Evolutionary conservation across 257 asterid genomes (phyloP).

Genomic region (Solanum bulbocastanum): DNA sequence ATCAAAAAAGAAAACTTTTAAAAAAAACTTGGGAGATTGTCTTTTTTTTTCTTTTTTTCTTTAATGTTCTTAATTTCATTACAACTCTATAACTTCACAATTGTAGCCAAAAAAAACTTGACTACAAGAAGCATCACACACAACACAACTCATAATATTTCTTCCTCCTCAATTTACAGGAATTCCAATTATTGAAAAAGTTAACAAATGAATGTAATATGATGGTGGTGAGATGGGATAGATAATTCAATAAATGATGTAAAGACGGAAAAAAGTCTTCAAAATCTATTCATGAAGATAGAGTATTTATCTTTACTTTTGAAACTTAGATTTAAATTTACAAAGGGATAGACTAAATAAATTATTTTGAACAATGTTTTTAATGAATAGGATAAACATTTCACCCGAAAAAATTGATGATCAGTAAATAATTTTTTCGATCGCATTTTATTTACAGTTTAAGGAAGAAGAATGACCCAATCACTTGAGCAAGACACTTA

Average conservation of each 20-base stretch:
- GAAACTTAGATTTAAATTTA: background rate
- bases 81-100: background rate
- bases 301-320: background rate
- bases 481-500: background rate
- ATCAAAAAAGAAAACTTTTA: background rate
- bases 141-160: background rate
- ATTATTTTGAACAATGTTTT: background rate
- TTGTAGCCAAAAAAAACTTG: background rate
- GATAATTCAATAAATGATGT: background rate
- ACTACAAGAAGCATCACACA: background rate
- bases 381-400: background rate
- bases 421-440: background rate
- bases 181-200: background rate
- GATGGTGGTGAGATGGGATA: background rate
- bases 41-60: accelerated
- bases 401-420: accelerated
- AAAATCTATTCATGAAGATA: background rate
- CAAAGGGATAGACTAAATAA: background rate
- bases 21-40: too few species aligned
- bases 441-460: too few species aligned
- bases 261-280: background rate
- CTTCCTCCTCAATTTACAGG: background rate
- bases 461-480: background rate
- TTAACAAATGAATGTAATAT: background rate
- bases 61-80: background rate